Conservation (phyloP, 202 grass and related monocot genomes). For the Digitaria exilis region DNA sequence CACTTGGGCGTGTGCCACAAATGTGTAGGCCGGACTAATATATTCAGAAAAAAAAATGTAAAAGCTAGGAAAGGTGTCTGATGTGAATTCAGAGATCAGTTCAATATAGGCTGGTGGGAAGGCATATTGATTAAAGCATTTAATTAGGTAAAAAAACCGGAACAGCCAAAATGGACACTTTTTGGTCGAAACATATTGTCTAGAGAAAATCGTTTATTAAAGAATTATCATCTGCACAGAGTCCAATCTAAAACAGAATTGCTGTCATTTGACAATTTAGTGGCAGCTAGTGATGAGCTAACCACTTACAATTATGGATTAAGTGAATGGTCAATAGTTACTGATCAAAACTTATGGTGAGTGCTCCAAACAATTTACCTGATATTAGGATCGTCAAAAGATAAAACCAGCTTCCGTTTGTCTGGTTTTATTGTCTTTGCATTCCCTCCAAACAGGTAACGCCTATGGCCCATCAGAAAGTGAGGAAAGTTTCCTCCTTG, state of each 20-base stretch:
- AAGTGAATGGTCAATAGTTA: not conserved
- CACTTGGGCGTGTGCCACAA: not conserved
- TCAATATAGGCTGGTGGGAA: not conserved
- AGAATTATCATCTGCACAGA: not conserved
- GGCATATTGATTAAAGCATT: not conserved
- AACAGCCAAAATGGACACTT: not conserved
- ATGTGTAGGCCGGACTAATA: not conserved
- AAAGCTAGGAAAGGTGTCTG: not conserved
- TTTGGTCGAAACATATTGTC: constrained; percentile 1
- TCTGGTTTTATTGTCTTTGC: constrained; percentile 91
- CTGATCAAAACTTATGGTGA: constrained; percentile 6
- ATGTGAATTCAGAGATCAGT: not conserved
- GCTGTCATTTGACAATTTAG: not conserved
- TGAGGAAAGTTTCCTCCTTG: constrained; percentile 98
- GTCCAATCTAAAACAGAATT: constrained; percentile 7
- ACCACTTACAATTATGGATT: not conserved
- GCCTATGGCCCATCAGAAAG: constrained; percentile 87
- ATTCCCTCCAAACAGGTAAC: constrained; percentile 79
- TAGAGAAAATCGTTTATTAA: not conserved
- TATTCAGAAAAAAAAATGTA: constrained; percentile 7
- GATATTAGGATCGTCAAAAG: constrained; percentile 81
- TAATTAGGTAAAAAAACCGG: not conserved
- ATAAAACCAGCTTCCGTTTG: constrained; percentile 84
- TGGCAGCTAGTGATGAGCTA: not conserved
- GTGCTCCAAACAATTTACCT: constrained; percentile 55